Conservation (phyloP, 2,329 filamentous ascomycete genomes). For the Penicillium aurantiogriseum region DNA sequence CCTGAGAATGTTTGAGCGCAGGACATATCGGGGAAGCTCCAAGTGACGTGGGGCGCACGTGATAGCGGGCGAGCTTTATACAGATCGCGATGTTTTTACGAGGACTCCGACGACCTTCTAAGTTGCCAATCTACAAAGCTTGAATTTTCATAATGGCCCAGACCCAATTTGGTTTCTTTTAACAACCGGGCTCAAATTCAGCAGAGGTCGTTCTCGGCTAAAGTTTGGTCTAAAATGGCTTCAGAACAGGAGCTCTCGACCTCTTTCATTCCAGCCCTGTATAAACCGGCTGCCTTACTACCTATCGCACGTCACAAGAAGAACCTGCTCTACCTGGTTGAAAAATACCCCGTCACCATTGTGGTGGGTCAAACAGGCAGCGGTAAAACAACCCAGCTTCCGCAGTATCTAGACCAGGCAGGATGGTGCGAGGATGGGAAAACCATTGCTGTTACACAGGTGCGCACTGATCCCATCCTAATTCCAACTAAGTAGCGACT, state of each 20-base stretch:
- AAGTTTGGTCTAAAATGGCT: constrained; percentile 34
- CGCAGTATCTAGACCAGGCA: constrained; percentile 81
- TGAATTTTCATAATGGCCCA: constrained; percentile 8
- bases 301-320: constrained; percentile 84
- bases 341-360: constrained; percentile 80
- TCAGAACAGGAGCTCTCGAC: constrained; percentile 46
- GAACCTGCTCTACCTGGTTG: constrained; percentile 78
- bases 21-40: constrained; percentile 24
- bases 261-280: constrained; percentile 71
- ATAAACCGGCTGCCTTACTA: constrained; percentile 79
- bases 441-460: constrained; percentile 84
- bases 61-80: constrained; percentile 23
- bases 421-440: constrained; percentile 88
- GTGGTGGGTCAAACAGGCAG: constrained; percentile 92
- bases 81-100: constrained; percentile 10
- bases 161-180: neutral
- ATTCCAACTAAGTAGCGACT: neutral
- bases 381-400: constrained; percentile 93
- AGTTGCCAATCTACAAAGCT: neutral
- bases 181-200: neutral
- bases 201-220: neutral
- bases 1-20: constrained; percentile 18
- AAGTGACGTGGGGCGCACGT: constrained; percentile 30
- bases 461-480: constrained; percentile 45
- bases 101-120: constrained; percentile 7